Evolutionary conservation across 139 green algal species (phyloP).

Genomic region (Coccomyxa sp.): DNA sequence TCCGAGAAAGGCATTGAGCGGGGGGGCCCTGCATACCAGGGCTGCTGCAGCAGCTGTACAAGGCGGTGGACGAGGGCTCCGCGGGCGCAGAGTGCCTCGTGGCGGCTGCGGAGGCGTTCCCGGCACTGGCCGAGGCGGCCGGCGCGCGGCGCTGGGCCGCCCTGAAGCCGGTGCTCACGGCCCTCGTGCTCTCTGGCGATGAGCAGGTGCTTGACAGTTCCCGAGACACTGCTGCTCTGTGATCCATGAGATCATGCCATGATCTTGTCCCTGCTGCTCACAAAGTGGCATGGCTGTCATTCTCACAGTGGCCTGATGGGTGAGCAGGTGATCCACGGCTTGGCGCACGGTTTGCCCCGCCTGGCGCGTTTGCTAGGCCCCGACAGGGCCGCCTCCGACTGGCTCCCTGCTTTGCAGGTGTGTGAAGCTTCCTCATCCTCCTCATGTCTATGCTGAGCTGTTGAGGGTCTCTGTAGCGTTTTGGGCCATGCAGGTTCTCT

Average conservation of each 20-base stretch:
- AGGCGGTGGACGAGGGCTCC: slow-evolving; percentile 1
- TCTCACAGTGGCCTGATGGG: neutral
- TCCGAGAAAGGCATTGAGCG: neutral
- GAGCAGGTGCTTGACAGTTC: slow-evolving; percentile 22
- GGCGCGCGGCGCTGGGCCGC: slow-evolving; percentile 26
- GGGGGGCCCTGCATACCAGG: neutral
- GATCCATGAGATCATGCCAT: slow-evolving; percentile 18
- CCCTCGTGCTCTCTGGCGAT: slow-evolving; percentile 21
- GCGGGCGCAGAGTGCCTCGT: slow-evolving; percentile 24
- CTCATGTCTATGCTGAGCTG: no score
- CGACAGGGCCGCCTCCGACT: no score
- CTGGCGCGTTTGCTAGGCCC: no score
- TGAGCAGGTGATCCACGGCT: neutral
- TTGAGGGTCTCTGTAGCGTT: no score
- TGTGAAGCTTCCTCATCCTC: no score
- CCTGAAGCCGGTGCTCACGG: slow-evolving; percentile 14
- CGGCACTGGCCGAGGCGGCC: slow-evolving; percentile 23
- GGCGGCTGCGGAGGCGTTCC: slow-evolving; percentile 36
- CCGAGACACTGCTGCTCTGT: slow-evolving; percentile 11
- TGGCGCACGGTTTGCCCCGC: neutral
- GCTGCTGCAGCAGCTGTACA: slow-evolving; percentile 28
- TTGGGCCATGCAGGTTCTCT: no score
- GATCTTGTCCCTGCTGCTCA: neutral
- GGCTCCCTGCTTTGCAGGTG: no score
- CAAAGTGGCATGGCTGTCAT: slow-evolving; percentile 15